These are phyloP conservation scores for Phytomonas sp. DNA, from an alignment of 208 protist genomes.

Conservation along the genomic window DNA sequence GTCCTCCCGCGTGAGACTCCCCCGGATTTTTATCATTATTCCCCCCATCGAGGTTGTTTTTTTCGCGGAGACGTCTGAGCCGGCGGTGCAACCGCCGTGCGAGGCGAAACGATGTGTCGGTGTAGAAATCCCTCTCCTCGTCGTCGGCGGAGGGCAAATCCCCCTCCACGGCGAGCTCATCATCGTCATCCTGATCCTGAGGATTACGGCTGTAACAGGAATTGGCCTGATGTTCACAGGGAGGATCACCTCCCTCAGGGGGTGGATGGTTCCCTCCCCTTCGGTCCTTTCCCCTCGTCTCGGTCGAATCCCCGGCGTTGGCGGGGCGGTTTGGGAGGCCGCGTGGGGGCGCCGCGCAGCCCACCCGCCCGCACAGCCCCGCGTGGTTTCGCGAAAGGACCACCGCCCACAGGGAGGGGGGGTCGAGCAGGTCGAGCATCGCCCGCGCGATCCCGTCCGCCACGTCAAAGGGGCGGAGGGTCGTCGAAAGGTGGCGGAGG, in stretches of 20 bases:
- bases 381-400: slow-evolving; percentile 61
- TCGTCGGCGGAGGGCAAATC: slow-evolving; percentile 10
- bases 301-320: too few species aligned
- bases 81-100: slow-evolving; percentile 31
- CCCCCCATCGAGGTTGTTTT: slow-evolving; percentile 10
- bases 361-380: slow-evolving; percentile 47
- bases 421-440: slow-evolving; percentile 64
- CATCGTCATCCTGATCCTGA: slow-evolving; percentile 7
- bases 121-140: slow-evolving; percentile 47
- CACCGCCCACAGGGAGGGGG: slow-evolving; percentile 38
- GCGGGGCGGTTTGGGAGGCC: too few species aligned
- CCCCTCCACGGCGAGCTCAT: slow-evolving; percentile 5
- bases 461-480: slow-evolving; percentile 31
- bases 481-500: slow-evolving; percentile 37
- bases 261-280: slow-evolving; percentile 3
- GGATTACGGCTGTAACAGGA: background rate
- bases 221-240: background rate
- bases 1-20: background rate
- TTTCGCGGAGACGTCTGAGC: slow-evolving; percentile 23
- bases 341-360: slow-evolving; percentile 37
- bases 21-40: slow-evolving; percentile 1
- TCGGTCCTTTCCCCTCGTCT: background rate
- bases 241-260: slow-evolving; percentile 15
- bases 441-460: slow-evolving; percentile 19
- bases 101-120: slow-evolving; percentile 44